These are phyloP conservation scores for Pleochaeta shiraiana DNA, from an alignment of 2,329 filamentous ascomycete genomes.

Conservation along the genomic window DNA sequence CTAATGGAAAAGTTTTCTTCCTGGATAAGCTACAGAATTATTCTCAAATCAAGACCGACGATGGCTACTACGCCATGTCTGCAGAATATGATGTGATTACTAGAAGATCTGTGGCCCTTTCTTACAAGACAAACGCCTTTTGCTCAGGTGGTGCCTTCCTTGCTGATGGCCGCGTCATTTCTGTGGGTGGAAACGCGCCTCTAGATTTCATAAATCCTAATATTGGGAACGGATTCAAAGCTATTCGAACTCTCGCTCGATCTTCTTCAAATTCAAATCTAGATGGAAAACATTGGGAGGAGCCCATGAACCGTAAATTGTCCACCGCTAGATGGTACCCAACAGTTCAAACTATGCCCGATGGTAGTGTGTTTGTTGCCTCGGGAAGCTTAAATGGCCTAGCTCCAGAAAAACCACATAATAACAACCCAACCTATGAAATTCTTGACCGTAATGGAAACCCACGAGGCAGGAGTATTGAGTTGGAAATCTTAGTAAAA, in stretches of 20 bases:
- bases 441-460: slow-evolving; percentile 28
- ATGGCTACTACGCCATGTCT: slow-evolving; percentile 35
- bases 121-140: slow-evolving; percentile 36
- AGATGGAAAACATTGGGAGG: slow-evolving; percentile 29
- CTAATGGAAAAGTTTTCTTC: slow-evolving; percentile 35
- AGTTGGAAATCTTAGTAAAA: slow-evolving; percentile 30
- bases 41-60: slow-evolving; percentile 29
- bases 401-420: slow-evolving; percentile 28
- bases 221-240: slow-evolving; percentile 34
- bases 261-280: slow-evolving; percentile 24
- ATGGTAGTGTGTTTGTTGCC: slow-evolving; percentile 34
- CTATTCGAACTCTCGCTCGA: slow-evolving; percentile 30
- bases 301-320: slow-evolving; percentile 30
- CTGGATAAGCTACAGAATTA: slow-evolving; percentile 42
- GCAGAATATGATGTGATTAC: slow-evolving; percentile 33
- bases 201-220: slow-evolving; percentile 32
- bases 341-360: slow-evolving; percentile 33
- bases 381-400: slow-evolving; percentile 37
- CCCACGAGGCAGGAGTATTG: slow-evolving; percentile 25
- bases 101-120: slow-evolving; percentile 24
- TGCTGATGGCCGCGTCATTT: slow-evolving; percentile 30
- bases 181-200: slow-evolving; percentile 35
- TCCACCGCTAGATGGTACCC: slow-evolving; percentile 36
- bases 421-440: slow-evolving; percentile 43
- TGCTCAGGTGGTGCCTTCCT: slow-evolving; percentile 37